Percentiles rank a stretch among this genome's conserved stretches.
These are phyloP conservation scores for Nicotiana paniculata DNA, from an alignment of 257 asterid species.

Conservation along the genomic window DNA sequence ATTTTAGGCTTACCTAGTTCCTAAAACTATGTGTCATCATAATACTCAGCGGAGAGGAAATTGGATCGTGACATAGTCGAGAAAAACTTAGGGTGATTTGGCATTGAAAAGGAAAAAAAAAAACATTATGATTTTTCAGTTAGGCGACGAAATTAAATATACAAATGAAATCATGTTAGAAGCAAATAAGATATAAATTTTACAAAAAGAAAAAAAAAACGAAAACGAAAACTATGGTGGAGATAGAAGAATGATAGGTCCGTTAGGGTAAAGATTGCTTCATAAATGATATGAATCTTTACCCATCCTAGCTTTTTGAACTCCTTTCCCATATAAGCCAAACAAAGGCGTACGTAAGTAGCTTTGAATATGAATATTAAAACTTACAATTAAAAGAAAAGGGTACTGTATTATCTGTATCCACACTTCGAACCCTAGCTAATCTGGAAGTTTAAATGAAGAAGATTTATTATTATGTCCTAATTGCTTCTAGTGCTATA, in stretches of 20 bases:
- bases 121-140: background rate
- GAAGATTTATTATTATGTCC: too few relatives aligned
- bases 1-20: too few relatives aligned
- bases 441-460: too few relatives aligned
- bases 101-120: background rate
- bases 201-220: background rate
- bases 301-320: conserved; percentile 12
- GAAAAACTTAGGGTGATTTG: background rate
- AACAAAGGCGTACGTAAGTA: conserved; percentile 15
- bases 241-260: conserved; percentile 10
- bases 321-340: conserved; percentile 2
- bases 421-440: background rate
- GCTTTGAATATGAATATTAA: conserved; percentile 8
- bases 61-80: too few relatives aligned
- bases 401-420: background rate
- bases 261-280: conserved; percentile 18
- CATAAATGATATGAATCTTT: conserved; percentile 16
- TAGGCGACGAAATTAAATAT: background rate
- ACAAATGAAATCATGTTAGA: background rate
- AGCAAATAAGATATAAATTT: too few relatives aligned
- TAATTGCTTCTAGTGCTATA: too few relatives aligned
- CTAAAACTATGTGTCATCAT: too few relatives aligned
- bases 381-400: conserved; percentile 8
- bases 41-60: too few relatives aligned
- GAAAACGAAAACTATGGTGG: background rate